Conservation (phyloP, 768 basidiomycete genomes). For the Termitomyces heimii region DNA sequence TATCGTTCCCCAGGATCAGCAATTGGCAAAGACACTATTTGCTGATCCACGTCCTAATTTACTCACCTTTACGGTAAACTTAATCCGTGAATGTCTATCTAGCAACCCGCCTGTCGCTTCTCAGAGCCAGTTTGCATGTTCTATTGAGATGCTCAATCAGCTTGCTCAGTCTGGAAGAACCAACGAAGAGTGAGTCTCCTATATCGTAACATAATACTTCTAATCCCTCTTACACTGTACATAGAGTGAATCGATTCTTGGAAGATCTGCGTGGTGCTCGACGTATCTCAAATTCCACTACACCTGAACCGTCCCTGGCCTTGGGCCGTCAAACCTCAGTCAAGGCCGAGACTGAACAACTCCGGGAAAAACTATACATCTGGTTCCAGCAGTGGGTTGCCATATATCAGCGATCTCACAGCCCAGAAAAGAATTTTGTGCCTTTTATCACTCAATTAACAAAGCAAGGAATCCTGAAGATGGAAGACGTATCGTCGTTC, state of each 20-base stretch:
- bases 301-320: conserved; percentile 26
- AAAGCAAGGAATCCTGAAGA: conserved; percentile 93
- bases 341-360: conserved; percentile 68
- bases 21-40: conserved; percentile 80
- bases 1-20: conserved; percentile 76
- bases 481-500: conserved; percentile 93
- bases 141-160: conserved; percentile 76
- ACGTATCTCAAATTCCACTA: conserved; percentile 36
- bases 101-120: conserved; percentile 76
- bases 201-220: neutral
- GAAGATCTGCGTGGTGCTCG: conserved; percentile 76
- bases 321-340: conserved; percentile 39
- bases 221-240: neutral
- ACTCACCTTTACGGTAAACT: conserved; percentile 73
- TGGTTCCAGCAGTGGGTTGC: conserved; percentile 96
- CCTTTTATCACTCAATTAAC: conserved; percentile 96
- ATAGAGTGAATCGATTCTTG: conserved; percentile 63
- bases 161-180: conserved; percentile 69
- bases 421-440: conserved; percentile 93
- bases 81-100: conserved; percentile 84
- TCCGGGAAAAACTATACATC: conserved; percentile 67
- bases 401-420: conserved; percentile 86
- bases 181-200: conserved; percentile 76
- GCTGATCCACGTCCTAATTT: conserved; percentile 73
- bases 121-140: conserved; percentile 72